Conservation (phyloP, 306 rosid species). For the Elaeagnus macrophylla region DNA sequence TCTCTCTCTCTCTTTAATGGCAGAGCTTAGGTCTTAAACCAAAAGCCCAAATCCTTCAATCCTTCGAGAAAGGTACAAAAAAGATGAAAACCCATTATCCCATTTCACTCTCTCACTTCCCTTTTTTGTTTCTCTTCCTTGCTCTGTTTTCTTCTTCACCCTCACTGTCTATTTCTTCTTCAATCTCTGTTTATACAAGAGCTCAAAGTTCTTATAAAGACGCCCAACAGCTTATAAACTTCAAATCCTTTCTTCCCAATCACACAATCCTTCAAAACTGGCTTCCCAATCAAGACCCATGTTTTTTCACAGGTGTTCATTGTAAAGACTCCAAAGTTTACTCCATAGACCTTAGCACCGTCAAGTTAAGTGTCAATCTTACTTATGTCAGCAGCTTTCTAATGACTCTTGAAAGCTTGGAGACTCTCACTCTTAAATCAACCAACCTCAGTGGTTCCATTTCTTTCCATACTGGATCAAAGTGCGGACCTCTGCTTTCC, state of each 20-base stretch:
- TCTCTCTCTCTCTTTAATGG: conserved; percentile 45
- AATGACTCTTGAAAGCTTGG: conserved; percentile 43
- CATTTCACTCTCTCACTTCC: background rate
- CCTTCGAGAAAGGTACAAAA: conserved; percentile 13
- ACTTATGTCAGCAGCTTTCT: conserved; percentile 34
- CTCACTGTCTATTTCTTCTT: conserved; percentile 4
- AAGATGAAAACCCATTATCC: conserved; percentile 25
- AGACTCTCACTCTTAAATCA: conserved; percentile 36
- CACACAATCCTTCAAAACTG: conserved; percentile 40
- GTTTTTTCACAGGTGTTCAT: conserved; percentile 47
- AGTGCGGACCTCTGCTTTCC: conserved; percentile 44
- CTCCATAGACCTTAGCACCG: conserved; percentile 51
- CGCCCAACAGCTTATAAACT: conserved; percentile 44
- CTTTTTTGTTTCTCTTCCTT: conserved; percentile 3
- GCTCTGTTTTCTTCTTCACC: conserved; percentile 9
- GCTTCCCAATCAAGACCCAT: conserved; percentile 51
- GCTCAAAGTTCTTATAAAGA: conserved; percentile 6
- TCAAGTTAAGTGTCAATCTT: conserved; percentile 44
- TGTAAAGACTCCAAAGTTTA: conserved; percentile 46
- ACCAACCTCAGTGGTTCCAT: conserved; percentile 53
- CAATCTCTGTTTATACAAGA: background rate
- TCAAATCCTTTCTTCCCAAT: conserved; percentile 51
- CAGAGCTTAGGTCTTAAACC: conserved; percentile 30
- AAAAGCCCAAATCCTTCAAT: background rate
- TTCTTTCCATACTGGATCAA: conserved; percentile 19